Evolutionary conservation across 2,329 filamentous ascomycete species (phyloP), one percentile per base, ranked within the genome.

Genomic region (Ophiocordyceps camponoti-saundersi): DNA sequence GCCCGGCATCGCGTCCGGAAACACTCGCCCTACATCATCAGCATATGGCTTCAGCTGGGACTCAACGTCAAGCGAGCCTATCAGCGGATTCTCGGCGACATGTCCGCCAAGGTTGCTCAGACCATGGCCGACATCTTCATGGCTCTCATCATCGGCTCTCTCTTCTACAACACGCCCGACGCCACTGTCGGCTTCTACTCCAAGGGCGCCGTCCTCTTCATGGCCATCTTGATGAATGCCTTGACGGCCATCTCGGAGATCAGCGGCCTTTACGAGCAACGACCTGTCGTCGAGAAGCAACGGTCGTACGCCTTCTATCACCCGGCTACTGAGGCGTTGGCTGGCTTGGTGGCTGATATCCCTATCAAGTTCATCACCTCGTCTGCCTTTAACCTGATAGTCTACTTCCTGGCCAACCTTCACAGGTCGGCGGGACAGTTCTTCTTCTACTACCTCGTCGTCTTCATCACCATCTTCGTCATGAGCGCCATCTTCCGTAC

Each of bases 401-500:
- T 79, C 3, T 80, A 80, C 58, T 80, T 79, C 53, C 56, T 80
- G 54, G 58, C 70, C 1, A 67, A 66, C 1, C 61, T 78, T 2
- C 60, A 68, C 1, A 71, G 81, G 26, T 73, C 77, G 45, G 67
- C 83, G 0, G 76, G 72, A 1, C 66, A 76, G 1, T 92, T 89
- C 67, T 92, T 92, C 64, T 70, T 86, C 51, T 92, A 81, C 65
- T 72, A 83, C 51, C 65, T 92, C 18, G 71, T 88, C 53, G 79
- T 75, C 0, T 85, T 83, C 58, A 62, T 78, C 16, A 70, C 74
- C 1, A 85, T 78, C 0, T 69, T 90, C 53, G 72, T 79, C 52
- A 88, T 89, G 80, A 81, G 75, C 36, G 84, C 81, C 61, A 68
- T 87, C 40, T 90, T 90, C 67, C 71, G 84, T 23, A 83, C 79